Evolutionary conservation across 2,329 filamentous ascomycete genomes (phyloP).

Genomic region (Zelopaecilomyces penicillatus): DNA sequence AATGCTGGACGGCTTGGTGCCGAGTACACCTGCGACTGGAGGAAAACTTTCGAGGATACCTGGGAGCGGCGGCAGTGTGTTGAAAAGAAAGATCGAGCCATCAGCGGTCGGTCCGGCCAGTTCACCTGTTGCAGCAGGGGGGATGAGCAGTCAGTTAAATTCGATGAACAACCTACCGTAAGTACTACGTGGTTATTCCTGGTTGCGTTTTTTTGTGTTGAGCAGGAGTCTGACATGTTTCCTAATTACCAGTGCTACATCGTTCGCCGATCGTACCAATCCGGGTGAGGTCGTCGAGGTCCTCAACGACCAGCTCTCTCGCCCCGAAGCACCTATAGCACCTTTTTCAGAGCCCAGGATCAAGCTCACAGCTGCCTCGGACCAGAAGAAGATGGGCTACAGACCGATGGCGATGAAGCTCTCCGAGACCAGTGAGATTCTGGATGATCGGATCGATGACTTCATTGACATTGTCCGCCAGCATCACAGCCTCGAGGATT

Average conservation of each 20-base stretch:
- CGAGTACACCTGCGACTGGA: conserved; percentile 47
- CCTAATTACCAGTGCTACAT: conserved; percentile 14
- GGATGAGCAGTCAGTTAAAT: conserved; percentile 25
- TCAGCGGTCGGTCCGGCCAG: conserved; percentile 19
- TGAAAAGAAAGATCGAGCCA: conserved; percentile 25
- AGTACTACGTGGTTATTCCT: conserved; percentile 5
- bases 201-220: neutral
- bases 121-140: conserved; percentile 21
- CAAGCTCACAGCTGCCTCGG: conserved; percentile 76
- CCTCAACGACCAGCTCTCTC: conserved; percentile 65
- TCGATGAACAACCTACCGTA: conserved; percentile 21
- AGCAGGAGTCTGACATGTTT: too few relatives aligned
- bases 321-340: conserved; percentile 60
- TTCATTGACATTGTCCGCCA: conserved; percentile 68
- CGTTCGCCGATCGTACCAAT: conserved; percentile 68
- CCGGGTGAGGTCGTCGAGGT: conserved; percentile 76
- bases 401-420: conserved; percentile 93
- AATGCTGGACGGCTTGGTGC: conserved; percentile 67
- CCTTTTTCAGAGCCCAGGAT: conserved; percentile 70
- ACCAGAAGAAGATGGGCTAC: conserved; percentile 84
- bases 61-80: conserved; percentile 19
- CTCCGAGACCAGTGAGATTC: conserved; percentile 82
- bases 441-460: conserved; percentile 92
- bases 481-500: conserved; percentile 67
- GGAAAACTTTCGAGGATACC: conserved; percentile 33